Conservation (phyloP, 192 early-diverging fungal genomes). For the Coemansia sp. region DNA sequence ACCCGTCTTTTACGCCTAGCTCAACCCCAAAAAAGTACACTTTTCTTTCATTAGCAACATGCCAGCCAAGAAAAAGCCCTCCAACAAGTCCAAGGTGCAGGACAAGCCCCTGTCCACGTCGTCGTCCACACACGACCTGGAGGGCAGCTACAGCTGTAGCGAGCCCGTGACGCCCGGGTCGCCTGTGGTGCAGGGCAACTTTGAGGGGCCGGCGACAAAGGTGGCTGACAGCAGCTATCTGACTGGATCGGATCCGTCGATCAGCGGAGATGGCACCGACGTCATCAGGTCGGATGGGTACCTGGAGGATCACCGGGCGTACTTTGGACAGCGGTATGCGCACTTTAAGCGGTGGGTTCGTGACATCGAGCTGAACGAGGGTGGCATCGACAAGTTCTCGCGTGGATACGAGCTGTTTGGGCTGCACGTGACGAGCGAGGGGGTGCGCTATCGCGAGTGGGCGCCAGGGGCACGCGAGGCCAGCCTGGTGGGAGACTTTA, state of each 20-base stretch:
- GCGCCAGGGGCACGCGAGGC: slow-evolving; percentile 79
- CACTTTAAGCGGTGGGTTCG: slow-evolving; percentile 68
- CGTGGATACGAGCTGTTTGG: slow-evolving; percentile 79
- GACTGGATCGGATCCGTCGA: slow-evolving; percentile 24
- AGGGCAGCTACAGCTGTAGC: neutral
- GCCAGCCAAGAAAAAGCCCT: slow-evolving; percentile 32
- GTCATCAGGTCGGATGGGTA: slow-evolving; percentile 76
- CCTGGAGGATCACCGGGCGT: slow-evolving; percentile 65
- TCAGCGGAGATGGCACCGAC: slow-evolving; percentile 59
- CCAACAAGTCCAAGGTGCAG: slow-evolving; percentile 13
- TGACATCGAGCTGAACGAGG: slow-evolving; percentile 65
- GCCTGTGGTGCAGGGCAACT: neutral
- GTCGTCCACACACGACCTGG: slow-evolving; percentile 3
- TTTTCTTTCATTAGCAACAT: slow-evolving; percentile 8
- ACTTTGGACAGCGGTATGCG: slow-evolving; percentile 57
- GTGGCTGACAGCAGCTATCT: slow-evolving; percentile 16
- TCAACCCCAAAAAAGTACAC: neutral
- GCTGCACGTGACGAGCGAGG: slow-evolving; percentile 66
- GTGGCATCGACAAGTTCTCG: slow-evolving; percentile 82
- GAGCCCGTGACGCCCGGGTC: neutral
- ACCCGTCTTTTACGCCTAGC: neutral
- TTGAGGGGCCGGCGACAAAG: slow-evolving; percentile 14
- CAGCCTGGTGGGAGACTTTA: slow-evolving; percentile 90
- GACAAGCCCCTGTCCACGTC: slow-evolving; percentile 1
- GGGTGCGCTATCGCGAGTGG: slow-evolving; percentile 91